Evolutionary conservation across 2,329 filamentous ascomycete genomes (phyloP).

Genomic region (Torrubiellomyces zombiae): DNA sequence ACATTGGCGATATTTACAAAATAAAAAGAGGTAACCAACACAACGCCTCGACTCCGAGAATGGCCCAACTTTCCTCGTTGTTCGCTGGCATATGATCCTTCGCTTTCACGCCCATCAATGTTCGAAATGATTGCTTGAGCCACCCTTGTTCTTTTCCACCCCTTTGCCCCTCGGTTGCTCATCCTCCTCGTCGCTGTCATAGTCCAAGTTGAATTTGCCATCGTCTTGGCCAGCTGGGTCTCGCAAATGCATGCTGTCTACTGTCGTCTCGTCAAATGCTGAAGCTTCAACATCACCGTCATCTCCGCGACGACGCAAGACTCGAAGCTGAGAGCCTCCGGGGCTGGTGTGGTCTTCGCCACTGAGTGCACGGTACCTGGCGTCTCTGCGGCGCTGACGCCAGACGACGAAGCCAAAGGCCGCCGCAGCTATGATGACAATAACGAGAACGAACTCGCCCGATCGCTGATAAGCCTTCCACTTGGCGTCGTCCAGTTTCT

Average conservation of each 20-base stretch:
- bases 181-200: slow-evolving; percentile 34
- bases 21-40: no score
- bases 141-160: no score
- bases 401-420: slow-evolving; percentile 62
- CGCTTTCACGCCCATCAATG: no score
- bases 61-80: no score
- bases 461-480: slow-evolving; percentile 82
- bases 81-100: no score
- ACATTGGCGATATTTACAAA: no score
- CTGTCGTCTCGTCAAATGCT: slow-evolving; percentile 49
- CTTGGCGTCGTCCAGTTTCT: slow-evolving; percentile 63
- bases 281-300: slow-evolving; percentile 42
- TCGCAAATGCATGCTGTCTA: slow-evolving; percentile 41
- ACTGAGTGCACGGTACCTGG: slow-evolving; percentile 36
- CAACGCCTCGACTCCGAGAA: no score
- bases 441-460: slow-evolving; percentile 68
- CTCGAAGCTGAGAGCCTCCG: slow-evolving; percentile 23
- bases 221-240: slow-evolving; percentile 24
- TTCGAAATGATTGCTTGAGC: no score
- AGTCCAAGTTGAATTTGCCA: slow-evolving; percentile 39
- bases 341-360: slow-evolving; percentile 17
- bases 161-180: slow-evolving; percentile 8
- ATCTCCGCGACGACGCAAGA: slow-evolving; percentile 28
- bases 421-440: slow-evolving; percentile 57
- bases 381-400: slow-evolving; percentile 39